Evolutionary conservation across 2,329 filamentous ascomycete genomes (phyloP), one percentile per base, ranked within the genome.

Genomic region (Exophiala alcalophila): DNA sequence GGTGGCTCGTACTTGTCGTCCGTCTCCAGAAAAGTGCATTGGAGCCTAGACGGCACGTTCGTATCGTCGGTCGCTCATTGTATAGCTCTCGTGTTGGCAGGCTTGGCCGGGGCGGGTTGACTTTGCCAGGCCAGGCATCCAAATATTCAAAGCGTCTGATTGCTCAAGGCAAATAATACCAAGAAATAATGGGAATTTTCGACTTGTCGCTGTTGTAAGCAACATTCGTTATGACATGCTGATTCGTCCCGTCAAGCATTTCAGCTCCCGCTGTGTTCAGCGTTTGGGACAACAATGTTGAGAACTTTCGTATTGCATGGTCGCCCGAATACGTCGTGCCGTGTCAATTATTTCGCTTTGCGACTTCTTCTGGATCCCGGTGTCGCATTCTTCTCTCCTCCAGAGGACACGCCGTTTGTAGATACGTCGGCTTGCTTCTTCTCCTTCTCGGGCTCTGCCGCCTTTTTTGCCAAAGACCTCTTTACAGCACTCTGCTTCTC

Each of bases 401-500:
- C 29, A 26, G 47, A 29, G 9, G 42, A 16, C 4, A 18, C 21
- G 28, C 19, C 27, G 10, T 27, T 39, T 34, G 55, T 49, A 25
- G 58, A 50, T 34, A 59, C 49, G 16, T 12, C 14, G 19, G 14
- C 44, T 26, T 50, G 18, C 16, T 49, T 36, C 21, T 41, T 45
- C 39, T 57, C 45, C 26, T 56, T 51, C 12, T 43, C 34, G 12
- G 52, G 46, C 43, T 68, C 63, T 21, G 54, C 55, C 42, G 64
- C 62, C 51, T 77, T 80, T 64, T 83, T 84, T 53, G 71, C 70
- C 42, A 72, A 63, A 32, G 74, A 76, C 44, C 80, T 66, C 44
- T 73, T 76, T 35, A 78, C 67, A 6, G 89, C 89, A 16, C 83
- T 78, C 60, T 84, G 79, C 68, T 86, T 94, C 65, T 97, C 90